Evolutionary conservation across 768 basidiomycete genomes (phyloP), one percentile per base, ranked within the genome.

Genomic region (Asterophora lycoperdoides): DNA sequence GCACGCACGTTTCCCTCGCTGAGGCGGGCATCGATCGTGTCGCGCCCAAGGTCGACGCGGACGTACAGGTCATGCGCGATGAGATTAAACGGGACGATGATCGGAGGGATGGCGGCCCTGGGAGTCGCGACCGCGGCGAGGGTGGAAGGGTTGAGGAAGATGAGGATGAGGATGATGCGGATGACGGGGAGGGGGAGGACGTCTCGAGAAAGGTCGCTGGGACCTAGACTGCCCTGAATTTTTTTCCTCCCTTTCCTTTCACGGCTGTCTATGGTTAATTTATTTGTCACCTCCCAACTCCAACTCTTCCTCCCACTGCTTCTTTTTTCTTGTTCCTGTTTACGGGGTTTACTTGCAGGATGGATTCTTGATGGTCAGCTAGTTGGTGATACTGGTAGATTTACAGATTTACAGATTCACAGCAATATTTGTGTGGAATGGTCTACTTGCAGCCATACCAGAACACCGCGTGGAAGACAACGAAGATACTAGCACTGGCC

Each of bases 1-100:
- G 89, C 52, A 77, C 77, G 1, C 88, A 89, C 41, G 86, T 93
- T 35, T 83, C 89, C 14, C 86, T 97, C 49, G 89, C 92, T 0
- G 85, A 92, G 60, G 86, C 88, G 14, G 87, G 82, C 36, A 89
- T 95, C 68, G 93, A 97, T 65, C 80, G 91, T 57, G 85, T 90
- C 20, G 89, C 86, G 4, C 74, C 81, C 40, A 92, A 84, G 63
- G 91, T 93, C 46, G 92, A 94, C 56, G 78, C 84, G 44, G 88
- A 90, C 48, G 89, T 93, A 48, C 85, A 86, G 58, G 78, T 79
- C 37, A 82, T 91, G 83, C 80, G 85, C 10, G 80, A 86, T 51
- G 83, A 88, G 66, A 79, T 91, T 53, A 77, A 83, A 58, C 73
- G 83, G 41, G 83, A 85, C 19, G 86, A 88, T 38, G 77, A 78